Base-by-base conservation (phyloP, 2,329 filamentous ascomycete species). In the Claviceps sp. region DNA sequence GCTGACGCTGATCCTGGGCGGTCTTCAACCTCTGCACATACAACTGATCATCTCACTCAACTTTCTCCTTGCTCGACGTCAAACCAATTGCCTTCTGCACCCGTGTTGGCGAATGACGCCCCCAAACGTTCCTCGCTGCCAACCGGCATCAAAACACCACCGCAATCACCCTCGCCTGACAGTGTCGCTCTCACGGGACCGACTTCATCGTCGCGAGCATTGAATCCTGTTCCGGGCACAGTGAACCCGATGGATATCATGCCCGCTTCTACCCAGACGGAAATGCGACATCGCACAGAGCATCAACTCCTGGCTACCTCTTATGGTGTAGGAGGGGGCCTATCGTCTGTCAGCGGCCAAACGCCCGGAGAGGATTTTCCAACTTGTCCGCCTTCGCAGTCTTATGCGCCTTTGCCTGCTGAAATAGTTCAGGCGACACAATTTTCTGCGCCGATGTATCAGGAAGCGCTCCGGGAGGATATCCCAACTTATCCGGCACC, bases 181-280 rank as follows among this genome's bases (percentile, higher is more conserved):
- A 39, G 34, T 14, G 17, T 41, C 42, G 52, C 42, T 47, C 50
- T 61, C 39, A 57, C 54, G 49, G 52, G 30, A 34, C 30, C 30
- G 30, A 34, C 57, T 7, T 61, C 62, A 24, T 59, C 65, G 48
- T 62, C 62, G 19, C 62, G 66, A 45, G 61, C 68, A 13, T 51
- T 53, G 4, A 57, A 66, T 47, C 65, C 72, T 39, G 65, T 69
- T 1, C 69, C 70, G 3, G 73, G 72, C 38, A 77, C 74, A 4
- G 73, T 75, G 10, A 77, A 77, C 42, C 75, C 75, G 0, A 76
- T 76, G 70, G 73, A 76, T 48, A 71, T 78, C 34, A 77, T 76
- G 75, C 71, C 69, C 5, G 63, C 69, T 3, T 65, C 64, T 16
- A 69, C 67, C 3, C 61, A 69, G 53, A 63, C 63, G 7, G 69